Evolutionary conservation across 257 asterid genomes (phyloP).

Genomic region (Scutellaria barbata): DNA sequence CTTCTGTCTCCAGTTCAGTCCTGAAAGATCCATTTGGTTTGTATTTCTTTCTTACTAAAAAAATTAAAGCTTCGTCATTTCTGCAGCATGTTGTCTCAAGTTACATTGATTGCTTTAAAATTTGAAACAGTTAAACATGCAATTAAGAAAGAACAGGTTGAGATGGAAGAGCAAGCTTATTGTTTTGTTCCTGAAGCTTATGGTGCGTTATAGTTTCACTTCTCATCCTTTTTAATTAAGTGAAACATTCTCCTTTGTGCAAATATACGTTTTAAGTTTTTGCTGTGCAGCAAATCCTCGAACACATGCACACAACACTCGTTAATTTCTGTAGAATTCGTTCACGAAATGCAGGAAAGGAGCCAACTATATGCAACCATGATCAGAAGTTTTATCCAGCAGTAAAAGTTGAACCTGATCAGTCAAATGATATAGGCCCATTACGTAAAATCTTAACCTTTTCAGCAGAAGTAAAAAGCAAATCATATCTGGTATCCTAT

Average conservation of each 20-base stretch:
- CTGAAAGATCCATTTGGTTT: slow-evolving; percentile 33
- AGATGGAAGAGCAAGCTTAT: slow-evolving; percentile 12
- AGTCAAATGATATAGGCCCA: slow-evolving; percentile 14
- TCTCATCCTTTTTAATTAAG: slow-evolving; percentile 4
- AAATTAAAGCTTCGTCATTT: slow-evolving; percentile 2
- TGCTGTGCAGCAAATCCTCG: slow-evolving; percentile 3
- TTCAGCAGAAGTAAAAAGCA: slow-evolving; percentile 43
- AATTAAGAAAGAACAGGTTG: slow-evolving; percentile 31
- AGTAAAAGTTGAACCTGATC: slow-evolving; percentile 45
- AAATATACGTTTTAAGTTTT: neutral
- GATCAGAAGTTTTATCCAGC: slow-evolving; percentile 22
- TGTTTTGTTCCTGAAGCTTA: neutral
- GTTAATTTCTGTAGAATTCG: slow-evolving; percentile 28
- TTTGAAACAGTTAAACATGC: slow-evolving; percentile 28
- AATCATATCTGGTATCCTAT: slow-evolving; percentile 44
- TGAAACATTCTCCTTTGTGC: neutral
- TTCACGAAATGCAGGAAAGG: slow-evolving; percentile 35
- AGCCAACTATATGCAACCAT: neutral
- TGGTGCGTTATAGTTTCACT: slow-evolving; percentile 25
- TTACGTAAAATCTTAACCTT: slow-evolving; percentile 28
- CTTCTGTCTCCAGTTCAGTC: slow-evolving; percentile 29
- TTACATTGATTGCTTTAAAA: slow-evolving; percentile 23
- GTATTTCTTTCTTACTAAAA: slow-evolving; percentile 23
- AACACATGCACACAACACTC: neutral
- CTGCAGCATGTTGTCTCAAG: slow-evolving; percentile 1